Percentiles rank a stretch among this genome's conserved stretches.
phyloP scores from a whole-genome alignment of 768 basidiomycete species.

The Tulasnella calospora region DNA sequence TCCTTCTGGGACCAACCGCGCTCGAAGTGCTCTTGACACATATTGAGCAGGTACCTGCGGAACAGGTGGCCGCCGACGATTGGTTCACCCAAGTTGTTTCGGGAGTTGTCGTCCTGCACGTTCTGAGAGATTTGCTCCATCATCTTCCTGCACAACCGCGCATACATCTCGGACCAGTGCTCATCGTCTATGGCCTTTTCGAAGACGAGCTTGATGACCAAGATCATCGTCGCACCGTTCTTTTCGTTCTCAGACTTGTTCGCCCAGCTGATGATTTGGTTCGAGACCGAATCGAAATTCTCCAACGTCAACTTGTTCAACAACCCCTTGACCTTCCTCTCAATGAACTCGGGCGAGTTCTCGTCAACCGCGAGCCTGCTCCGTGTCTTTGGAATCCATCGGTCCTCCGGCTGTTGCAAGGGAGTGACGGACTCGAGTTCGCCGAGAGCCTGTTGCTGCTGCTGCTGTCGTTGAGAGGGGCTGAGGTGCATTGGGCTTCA shows the following conservation, averaged over 20 bases:
- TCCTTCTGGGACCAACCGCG: conserved; percentile 90
- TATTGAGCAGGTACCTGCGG: conserved; percentile 92
- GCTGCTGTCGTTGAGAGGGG: no score
- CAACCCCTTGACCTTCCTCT: conserved; percentile 84
- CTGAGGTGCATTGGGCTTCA: no score
- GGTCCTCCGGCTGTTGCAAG: conserved; percentile 29
- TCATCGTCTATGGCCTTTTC: conserved; percentile 98
- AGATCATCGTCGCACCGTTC: conserved; percentile 89
- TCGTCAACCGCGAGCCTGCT: neutral
- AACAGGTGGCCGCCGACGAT: conserved; percentile 90
- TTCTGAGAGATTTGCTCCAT: conserved; percentile 87
- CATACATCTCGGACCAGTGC: conserved; percentile 96
- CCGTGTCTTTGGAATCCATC: conserved; percentile 50
- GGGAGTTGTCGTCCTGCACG: conserved; percentile 85
- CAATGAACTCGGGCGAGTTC: conserved; percentile 33
- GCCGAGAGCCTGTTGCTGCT: conserved; percentile 10
- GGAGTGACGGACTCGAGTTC: conserved; percentile 55
- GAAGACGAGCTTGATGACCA: conserved; percentile 93
- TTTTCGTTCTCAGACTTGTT: conserved; percentile 90
- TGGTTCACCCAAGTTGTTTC: conserved; percentile 74
- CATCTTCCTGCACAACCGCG: conserved; percentile 89
- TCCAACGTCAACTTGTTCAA: conserved; percentile 97
- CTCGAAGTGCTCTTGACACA: conserved; percentile 98
- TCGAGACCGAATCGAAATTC: conserved; percentile 91
- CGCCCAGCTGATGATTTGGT: conserved; percentile 92